A percentile compares a stretch with the other conserved stretches of the same genome.
Conservation (phyloP, 352 stramenopile species). For the Pythium utonaiense region DNA sequence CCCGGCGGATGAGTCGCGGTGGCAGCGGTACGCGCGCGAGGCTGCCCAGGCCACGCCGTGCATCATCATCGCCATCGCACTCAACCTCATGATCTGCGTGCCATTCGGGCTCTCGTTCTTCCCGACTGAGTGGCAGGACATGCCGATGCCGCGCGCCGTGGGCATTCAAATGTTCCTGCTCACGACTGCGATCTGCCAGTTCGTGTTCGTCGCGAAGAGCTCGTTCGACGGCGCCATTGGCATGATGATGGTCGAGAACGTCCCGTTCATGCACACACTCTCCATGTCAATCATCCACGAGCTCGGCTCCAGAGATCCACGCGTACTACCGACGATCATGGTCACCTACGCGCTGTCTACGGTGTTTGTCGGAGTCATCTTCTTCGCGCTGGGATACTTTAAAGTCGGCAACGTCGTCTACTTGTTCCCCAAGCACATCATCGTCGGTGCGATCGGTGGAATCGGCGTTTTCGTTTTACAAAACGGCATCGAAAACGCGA, state of each 20-base stretch:
- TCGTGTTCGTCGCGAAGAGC: slow-evolving; percentile 72
- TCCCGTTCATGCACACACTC: slow-evolving; percentile 93
- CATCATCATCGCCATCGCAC: slow-evolving; percentile 64
- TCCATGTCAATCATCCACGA: slow-evolving; percentile 82
- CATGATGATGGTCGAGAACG: slow-evolving; percentile 96
- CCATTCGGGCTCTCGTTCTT: slow-evolving; percentile 86
- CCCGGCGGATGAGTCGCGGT: slow-evolving; percentile 9
- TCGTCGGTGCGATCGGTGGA: slow-evolving; percentile 93
- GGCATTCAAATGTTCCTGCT: slow-evolving; percentile 85
- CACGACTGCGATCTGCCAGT: slow-evolving; percentile 76
- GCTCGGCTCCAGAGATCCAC: slow-evolving; percentile 64
- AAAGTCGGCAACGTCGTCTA: slow-evolving; percentile 91
- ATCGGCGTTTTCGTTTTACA: slow-evolving; percentile 88
- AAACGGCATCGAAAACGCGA: slow-evolving; percentile 85
- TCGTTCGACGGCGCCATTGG: slow-evolving; percentile 71
- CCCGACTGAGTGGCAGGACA: slow-evolving; percentile 70
- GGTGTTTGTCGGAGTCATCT: slow-evolving; percentile 86
- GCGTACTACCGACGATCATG: slow-evolving; percentile 88
- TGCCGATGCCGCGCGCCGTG: slow-evolving; percentile 68
- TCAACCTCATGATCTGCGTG: slow-evolving; percentile 88
- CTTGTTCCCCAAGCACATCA: slow-evolving; percentile 93
- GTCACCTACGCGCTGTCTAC: slow-evolving; percentile 89
- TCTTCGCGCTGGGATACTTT: slow-evolving; percentile 88
- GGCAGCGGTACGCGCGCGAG: slow-evolving; percentile 26
- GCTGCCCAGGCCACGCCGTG: slow-evolving; percentile 42